A percentile compares a stretch with the other conserved stretches of the same genome.
Evolutionary conservation across 2,329 filamentous ascomycete species (phyloP).

Genomic region (Cordyceps cateniannulata): DNA sequence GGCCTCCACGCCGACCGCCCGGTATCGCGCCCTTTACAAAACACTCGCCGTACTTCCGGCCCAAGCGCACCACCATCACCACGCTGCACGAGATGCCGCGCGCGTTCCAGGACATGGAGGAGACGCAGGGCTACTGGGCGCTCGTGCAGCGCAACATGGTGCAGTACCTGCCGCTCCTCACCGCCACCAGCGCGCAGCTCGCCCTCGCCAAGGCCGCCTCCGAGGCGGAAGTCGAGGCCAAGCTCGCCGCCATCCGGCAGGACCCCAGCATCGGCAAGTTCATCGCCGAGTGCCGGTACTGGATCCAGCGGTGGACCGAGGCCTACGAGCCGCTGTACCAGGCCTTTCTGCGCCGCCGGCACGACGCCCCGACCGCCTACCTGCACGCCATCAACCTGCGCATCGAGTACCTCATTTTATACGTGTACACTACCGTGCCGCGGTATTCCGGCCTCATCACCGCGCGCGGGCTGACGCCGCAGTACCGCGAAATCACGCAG

Average conservation of each 20-base stretch:
- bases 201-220: conserved; percentile 22
- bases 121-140: conserved; percentile 32
- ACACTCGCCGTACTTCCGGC: conserved; percentile 31
- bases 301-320: conserved; percentile 33
- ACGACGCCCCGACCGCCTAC: conserved; percentile 21
- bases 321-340: conserved; percentile 33
- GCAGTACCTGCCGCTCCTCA: conserved; percentile 29
- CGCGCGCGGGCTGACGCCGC: conserved; percentile 32
- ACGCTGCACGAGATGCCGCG: conserved; percentile 27
- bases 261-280: conserved; percentile 26
- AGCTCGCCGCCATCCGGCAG: conserved; percentile 25
- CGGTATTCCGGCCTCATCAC: conserved; percentile 30
- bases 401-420: conserved; percentile 36
- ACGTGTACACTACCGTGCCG: conserved; percentile 32
- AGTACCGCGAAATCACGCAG: conserved; percentile 35
- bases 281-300: conserved; percentile 29
- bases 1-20: conserved; percentile 19
- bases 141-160: conserved; percentile 32
- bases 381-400: conserved; percentile 34
- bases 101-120: conserved; percentile 26
- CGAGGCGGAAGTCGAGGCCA: conserved; percentile 23
- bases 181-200: conserved; percentile 25
- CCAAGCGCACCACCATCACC: conserved; percentile 24
- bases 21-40: conserved; percentile 32
- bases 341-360: conserved; percentile 16